Evolutionary conservation across 306 rosid species (phyloP), one percentile per base, ranked within the genome.

Genomic region (Albizia julibrissin): DNA sequence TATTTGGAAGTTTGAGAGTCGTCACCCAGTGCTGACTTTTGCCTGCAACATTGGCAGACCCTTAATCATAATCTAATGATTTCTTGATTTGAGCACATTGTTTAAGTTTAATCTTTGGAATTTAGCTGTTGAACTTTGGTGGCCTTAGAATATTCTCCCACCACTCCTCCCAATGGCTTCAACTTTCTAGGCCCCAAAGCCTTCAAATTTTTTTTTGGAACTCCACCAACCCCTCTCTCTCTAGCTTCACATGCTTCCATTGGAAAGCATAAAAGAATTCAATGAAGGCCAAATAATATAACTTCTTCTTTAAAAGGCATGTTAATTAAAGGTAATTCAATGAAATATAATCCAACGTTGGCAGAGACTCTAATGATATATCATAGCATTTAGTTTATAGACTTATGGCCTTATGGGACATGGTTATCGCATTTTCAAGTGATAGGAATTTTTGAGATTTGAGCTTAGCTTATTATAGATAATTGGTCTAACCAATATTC

Each of bases 11-110:
- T 86, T 61, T 79, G 98, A 88, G 95, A 83, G 88, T 87, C 97
- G 94, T 92, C 91, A 79, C 78, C 73, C 87, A 90, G 90, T 83
- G 98, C 98, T 94, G 97, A 94, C 98, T 92, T 94, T 40, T 85
- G 76, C 84, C 91, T 87, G 88, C 87, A 54, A 46, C 69, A 44
- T 21, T 76, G 64, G 42, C n/a, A 72, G 77, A 77, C 85, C 10
- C 88, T 86, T 94, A 91, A 94, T 94, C 96, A 94, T 92, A 91
- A 89, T 94, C 92, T 91, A 94, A 94, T 94, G 75, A 94, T 94
- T 86, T 88, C 82, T 66, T 84, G 89, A 88, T 89, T 88, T 94
- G 84, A 81, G 79, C 75, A 87, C 8, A 65, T 91, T 91, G 71
- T 94, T 92, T 91, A 94, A 18, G 83, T 75, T 89, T 76, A 78